Base-by-base conservation (phyloP, 2,329 filamentous ascomycete genomes). In the Neocatenulostroma microsporum region DNA sequence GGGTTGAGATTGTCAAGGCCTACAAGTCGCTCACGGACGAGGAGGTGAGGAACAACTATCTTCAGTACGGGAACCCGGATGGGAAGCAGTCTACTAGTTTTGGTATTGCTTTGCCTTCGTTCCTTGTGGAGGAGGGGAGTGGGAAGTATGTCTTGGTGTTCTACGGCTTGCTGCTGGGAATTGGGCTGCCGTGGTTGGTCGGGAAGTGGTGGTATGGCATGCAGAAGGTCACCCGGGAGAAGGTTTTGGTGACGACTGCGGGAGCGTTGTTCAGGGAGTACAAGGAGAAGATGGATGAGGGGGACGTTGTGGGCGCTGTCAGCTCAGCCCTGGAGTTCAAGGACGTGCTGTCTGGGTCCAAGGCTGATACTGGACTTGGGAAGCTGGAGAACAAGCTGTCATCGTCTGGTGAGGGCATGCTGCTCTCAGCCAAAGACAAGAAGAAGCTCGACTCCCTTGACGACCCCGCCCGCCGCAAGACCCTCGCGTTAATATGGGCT, bases 161-260 rank as follows among this genome's bases (percentile, higher is more conserved):
- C 46, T 98, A 98, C 61, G 88, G 86, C 24, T 64, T 82, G 21
- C 73, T 96, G 25, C 78, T 98, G 34, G 91, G 89, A 37, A 84
- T 96, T 44, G 68, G 95, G 42, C 70, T 98, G 35, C 91, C 91
- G 3, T 98, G 93, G 61, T 70, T 91, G 31, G 89, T 98, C 38
- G 91, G 91, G 31, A 87, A 83, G 41, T 98, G 91, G 91, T 98
- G 91, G 91, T 98, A 98, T 59, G 91, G 93, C 42, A 93, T 86
- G 21, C 89, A 94, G 62, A 78, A 81, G 53, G 78, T 84, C 63
- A 96, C 91, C 24, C 93, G 89, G 66, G 93, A 98, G 63, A 86
- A 85, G 50, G 83, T 96, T 18, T 72, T 94, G 37, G 82, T 95
- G 58, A 85, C 91, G 58, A 95, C 84, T 62, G 88, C 93, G 50